Conservation (phyloP, 108 stramenopile species). For the Fragilariopsis cylindrus region DNA sequence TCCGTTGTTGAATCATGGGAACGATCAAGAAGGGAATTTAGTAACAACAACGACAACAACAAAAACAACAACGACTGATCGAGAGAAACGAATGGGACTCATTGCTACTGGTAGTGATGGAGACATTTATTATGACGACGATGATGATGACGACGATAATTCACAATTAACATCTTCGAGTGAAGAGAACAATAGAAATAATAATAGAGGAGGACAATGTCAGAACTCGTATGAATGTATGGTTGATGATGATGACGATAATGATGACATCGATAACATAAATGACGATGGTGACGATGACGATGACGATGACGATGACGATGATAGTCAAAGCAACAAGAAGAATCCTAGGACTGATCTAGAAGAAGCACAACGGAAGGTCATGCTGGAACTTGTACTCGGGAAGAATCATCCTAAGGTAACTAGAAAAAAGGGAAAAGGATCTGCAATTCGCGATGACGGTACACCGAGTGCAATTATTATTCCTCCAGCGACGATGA, state of each 20-base stretch:
- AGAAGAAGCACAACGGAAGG: slow-evolving; percentile 26
- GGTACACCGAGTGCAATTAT: too few relatives aligned
- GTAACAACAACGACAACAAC: background rate
- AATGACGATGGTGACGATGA: background rate
- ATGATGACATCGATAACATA: background rate
- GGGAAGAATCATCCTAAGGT: slow-evolving; percentile 9
- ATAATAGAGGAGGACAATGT: background rate
- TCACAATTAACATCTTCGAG: slow-evolving; percentile 4
- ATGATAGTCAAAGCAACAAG: slow-evolving; percentile 1
- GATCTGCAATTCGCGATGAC: too few relatives aligned
- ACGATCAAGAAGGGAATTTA: background rate
- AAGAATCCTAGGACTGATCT: slow-evolving; percentile 13
- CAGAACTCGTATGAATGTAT: background rate
- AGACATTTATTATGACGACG: slow-evolving; percentile 12
- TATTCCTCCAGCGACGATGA: background rate
- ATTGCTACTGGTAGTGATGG: background rate
- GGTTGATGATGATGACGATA: background rate
- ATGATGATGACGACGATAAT: slow-evolving; percentile 3
- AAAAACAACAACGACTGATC: background rate
- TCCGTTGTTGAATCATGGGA: too few relatives aligned
- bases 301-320: slow-evolving; percentile 8
- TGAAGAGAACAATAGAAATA: background rate
- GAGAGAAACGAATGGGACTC: background rate
- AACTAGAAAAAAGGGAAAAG: background rate
- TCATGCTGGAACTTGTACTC: slow-evolving; percentile 25